phyloP scores from a whole-genome alignment of 2,329 filamentous ascomycete genomes.

The Claviceps africana region DNA sequence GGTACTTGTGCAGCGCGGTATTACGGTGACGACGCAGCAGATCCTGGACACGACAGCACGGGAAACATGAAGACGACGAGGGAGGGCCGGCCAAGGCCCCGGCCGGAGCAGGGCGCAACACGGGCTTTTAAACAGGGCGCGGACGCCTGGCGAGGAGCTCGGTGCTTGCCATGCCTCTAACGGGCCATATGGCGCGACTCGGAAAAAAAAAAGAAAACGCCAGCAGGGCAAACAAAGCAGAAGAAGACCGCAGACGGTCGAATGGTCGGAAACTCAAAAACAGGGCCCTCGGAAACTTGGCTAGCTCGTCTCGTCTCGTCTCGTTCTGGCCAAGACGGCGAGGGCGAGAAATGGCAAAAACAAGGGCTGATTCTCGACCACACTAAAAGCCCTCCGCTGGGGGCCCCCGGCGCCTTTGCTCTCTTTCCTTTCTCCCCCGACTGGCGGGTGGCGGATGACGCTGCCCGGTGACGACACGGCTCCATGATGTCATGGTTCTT shows the following conservation, averaged over 20 bases:
- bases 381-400: no score
- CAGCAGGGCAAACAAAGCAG: not conserved
- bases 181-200: not conserved
- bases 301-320: not conserved
- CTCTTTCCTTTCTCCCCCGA: no score
- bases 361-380: not conserved
- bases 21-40: not conserved
- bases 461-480: slow-evolving; percentile 14
- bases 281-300: not conserved
- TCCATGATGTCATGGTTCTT: slow-evolving; percentile 21
- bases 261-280: not conserved
- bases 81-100: not conserved
- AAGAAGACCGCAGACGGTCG: not conserved
- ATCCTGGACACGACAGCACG: not conserved
- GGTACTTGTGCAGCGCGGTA: no score
- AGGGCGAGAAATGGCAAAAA: not conserved
- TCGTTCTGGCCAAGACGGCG: not conserved
- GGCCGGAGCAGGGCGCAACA: not conserved
- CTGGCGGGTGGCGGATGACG: not conserved
- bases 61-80: not conserved
- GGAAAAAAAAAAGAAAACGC: not conserved
- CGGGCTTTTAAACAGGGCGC: slow-evolving; percentile 2
- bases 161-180: not conserved
- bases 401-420: no score
- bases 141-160: not conserved